Evolutionary conservation across 1,139 yeast genomes (phyloP), one percentile per base, ranked within the genome.

Genomic region (Candida dubliniensis): DNA sequence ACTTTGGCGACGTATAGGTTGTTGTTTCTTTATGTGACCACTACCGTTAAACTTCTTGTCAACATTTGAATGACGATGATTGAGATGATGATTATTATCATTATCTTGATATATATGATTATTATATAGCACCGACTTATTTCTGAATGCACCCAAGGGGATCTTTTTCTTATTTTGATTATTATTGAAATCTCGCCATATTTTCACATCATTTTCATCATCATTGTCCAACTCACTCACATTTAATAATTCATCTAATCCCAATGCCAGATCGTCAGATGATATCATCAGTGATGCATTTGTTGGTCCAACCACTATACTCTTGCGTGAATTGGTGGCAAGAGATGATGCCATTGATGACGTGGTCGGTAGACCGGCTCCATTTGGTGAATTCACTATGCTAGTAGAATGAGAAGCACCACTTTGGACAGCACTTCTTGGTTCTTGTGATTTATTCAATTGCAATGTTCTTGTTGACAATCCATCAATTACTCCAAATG

Each of bases 401-500:
- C 11, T 27, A 27, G 30, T n/a, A 30, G 24, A 12, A 18, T 31
- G 11, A 14, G n/a, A 14, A 30, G 9, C 7, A 12, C 9, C 13
- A 30, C 14, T 30, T 8, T 12, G 9, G 7, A 27, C 29, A 8
- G 38, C 27, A 14, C 23, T 23, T 30, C 48, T 38, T 13, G 48
- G 48, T 26, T 45, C 48, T 11, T 38, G 42, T 8, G 33, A 24
- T 29, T 39, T 38, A 25, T 33, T 44, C 8, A 35, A 29, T 32
- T 42, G 47, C 13, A 90, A 71, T 2, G 95, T 84, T 45, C 96
- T 74, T 0, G 98, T 93, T 1, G 96, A 83, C 30, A 88, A 74
- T 5, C 99, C 98, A 61, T 93, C 98, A 55, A 93, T 91, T 47
- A 93, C 89, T 25, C 96, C 95, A 64, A 87, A 89, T 0, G 96